Conservation (phyloP, 441 rosid genomes). For the Erysimum cheiri region DNA sequence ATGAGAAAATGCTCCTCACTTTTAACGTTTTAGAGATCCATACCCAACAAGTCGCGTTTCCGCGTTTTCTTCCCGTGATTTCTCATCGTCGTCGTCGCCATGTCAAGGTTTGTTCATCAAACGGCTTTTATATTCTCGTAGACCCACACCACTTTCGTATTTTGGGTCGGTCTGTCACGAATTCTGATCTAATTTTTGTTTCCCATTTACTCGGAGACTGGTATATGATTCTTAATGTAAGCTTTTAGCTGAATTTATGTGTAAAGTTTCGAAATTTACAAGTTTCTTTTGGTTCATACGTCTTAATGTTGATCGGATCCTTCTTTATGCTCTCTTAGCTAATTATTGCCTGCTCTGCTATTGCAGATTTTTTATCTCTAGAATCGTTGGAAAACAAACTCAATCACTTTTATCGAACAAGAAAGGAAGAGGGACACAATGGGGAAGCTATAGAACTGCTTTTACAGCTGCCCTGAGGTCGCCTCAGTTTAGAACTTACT, state of each 20-base stretch:
- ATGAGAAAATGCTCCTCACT: slow-evolving; percentile 46
- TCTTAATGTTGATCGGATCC: slow-evolving; percentile 19
- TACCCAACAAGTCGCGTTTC: slow-evolving; percentile 13
- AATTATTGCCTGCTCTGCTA: neutral
- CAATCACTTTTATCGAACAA: slow-evolving; percentile 44
- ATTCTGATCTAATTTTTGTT: slow-evolving; percentile 27
- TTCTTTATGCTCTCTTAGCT: slow-evolving; percentile 5
- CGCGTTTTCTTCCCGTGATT: slow-evolving; percentile 18
- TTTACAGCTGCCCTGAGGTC: slow-evolving; percentile 53
- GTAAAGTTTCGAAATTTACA: slow-evolving; percentile 26
- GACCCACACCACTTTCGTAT: neutral
- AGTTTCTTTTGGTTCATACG: neutral
- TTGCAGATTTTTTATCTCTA: slow-evolving; percentile 65
- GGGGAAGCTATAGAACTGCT: slow-evolving; percentile 54
- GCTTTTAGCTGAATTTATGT: neutral
- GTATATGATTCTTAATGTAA: slow-evolving; percentile 14
- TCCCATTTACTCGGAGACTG: slow-evolving; percentile 38
- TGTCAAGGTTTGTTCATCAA: slow-evolving; percentile 45
- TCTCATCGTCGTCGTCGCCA: slow-evolving; percentile 32
- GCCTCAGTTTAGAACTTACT: slow-evolving; percentile 49
- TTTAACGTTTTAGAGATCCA: slow-evolving; percentile 39
- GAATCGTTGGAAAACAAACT: slow-evolving; percentile 53
- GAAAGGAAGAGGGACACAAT: slow-evolving; percentile 45
- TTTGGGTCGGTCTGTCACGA: neutral
- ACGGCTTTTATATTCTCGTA: neutral